Percentiles rank a stretch among this genome's conserved stretches.
phyloP scores from a whole-genome alignment of 192 early-diverging fungal species.

The Piromyces finnis region DNA sequence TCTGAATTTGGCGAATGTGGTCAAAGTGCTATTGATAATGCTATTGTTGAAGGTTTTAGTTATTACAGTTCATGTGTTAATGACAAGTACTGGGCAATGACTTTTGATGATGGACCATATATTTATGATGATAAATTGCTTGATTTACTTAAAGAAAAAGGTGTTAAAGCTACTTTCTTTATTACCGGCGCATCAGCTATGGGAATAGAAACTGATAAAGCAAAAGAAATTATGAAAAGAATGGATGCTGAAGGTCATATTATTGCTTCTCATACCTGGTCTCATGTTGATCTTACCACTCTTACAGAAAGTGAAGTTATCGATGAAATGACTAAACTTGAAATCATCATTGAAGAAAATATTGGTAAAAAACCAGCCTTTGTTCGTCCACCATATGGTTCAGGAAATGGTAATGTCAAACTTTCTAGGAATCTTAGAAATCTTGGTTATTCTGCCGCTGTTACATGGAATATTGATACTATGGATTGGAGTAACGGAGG shows the following conservation, averaged over 20 bases:
- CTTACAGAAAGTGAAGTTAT: conserved; percentile 23
- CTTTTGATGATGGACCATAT: conserved; percentile 50
- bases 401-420: no score
- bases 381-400: conserved; percentile 29
- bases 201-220: neutral
- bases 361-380: conserved; percentile 19
- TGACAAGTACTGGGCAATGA: conserved; percentile 13
- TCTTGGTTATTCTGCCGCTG: no score
- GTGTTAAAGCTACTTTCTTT: conserved; percentile 43
- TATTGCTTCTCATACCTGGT: conserved; percentile 43
- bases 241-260: conserved; percentile 27
- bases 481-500: no score
- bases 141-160: conserved; percentile 15
- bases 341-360: conserved; percentile 27
- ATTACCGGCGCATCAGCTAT: conserved; percentile 30
- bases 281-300: conserved; percentile 30
- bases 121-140: conserved; percentile 20
- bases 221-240: conserved; percentile 1
- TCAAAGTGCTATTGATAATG: no score
- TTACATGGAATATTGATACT: no score
- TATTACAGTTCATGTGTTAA: no score
- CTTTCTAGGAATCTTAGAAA: no score
- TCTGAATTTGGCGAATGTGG: no score
- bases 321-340: conserved; percentile 34
- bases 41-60: no score